phyloP scores from a whole-genome alignment of 805 yeast species.

The Metschnikowia orientalis region DNA sequence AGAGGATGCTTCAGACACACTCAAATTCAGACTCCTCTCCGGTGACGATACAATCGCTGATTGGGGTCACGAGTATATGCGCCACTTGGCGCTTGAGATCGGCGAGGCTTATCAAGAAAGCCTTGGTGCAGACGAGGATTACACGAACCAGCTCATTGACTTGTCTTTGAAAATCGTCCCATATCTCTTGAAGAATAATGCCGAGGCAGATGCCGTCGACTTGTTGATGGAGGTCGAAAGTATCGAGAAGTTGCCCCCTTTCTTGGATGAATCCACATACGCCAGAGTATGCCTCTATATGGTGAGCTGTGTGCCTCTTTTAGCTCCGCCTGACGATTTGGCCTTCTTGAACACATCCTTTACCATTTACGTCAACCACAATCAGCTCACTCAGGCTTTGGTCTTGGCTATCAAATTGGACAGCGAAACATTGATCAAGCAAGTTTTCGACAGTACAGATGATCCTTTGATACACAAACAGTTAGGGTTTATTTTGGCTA shows the following conservation, averaged over 20 bases:
- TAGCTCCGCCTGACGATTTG: constrained; percentile 91
- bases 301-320: constrained; percentile 92
- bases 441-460: constrained; percentile 76
- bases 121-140: constrained; percentile 32
- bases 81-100: constrained; percentile 92
- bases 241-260: constrained; percentile 75
- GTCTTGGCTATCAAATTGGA: constrained; percentile 86
- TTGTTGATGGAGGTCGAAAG: constrained; percentile 83
- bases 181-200: constrained; percentile 87
- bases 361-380: constrained; percentile 73
- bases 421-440: constrained; percentile 67
- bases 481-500: constrained; percentile 82
- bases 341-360: constrained; percentile 85
- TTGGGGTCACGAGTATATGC: constrained; percentile 98
- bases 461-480: constrained; percentile 80
- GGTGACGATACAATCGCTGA: constrained; percentile 60
- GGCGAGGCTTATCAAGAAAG: constrained; percentile 75
- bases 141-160: constrained; percentile 45
- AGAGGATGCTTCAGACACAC: constrained; percentile 70
- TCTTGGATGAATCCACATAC: constrained; percentile 78
- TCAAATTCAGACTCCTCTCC: constrained; percentile 66
- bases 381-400: constrained; percentile 84
- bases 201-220: constrained; percentile 98
- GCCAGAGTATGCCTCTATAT: constrained; percentile 89
- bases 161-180: constrained; percentile 80